Evolutionary conservation across 2,329 filamentous ascomycete genomes (phyloP).

Genomic region (Aspergillus fumigatus): DNA sequence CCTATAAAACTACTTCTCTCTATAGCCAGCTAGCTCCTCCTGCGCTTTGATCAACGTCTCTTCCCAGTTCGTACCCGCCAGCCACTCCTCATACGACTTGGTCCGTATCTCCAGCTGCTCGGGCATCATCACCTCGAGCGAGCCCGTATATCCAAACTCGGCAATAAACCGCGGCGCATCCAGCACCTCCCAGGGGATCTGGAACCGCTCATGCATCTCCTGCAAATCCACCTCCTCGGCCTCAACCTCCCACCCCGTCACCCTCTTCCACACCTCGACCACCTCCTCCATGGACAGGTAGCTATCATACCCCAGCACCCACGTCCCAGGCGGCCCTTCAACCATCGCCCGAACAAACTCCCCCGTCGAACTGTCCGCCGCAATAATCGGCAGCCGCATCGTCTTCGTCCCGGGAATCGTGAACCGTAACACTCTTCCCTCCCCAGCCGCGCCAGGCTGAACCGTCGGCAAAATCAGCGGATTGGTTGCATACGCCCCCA

Average conservation of each 20-base stretch:
- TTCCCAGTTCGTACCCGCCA: constrained; percentile 19
- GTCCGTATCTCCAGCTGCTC: constrained; percentile 17
- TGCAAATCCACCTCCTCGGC: constrained; percentile 27
- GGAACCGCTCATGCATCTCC: constrained; percentile 26
- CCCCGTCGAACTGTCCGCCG: constrained; percentile 26
- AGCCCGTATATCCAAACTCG: constrained; percentile 43
- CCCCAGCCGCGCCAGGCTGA: no score
- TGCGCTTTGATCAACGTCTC: constrained; percentile 1
- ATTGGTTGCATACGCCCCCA: no score
- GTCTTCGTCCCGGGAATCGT: no score
- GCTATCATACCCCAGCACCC: constrained; percentile 45
- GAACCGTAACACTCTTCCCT: no score
- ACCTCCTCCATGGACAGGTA: constrained; percentile 32
- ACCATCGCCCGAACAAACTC: constrained; percentile 44
- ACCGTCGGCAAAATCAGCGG: no score
- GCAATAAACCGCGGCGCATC: constrained; percentile 31
- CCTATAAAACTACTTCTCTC: neutral
- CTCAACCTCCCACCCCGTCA: constrained; percentile 34
- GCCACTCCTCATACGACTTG: constrained; percentile 17
- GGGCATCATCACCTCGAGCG: constrained; percentile 37
- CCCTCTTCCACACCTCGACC: constrained; percentile 32
- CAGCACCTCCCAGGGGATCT: constrained; percentile 32
- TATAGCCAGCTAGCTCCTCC: neutral
- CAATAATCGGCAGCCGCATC: no score
- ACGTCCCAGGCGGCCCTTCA: constrained; percentile 27